A percentile compares a stretch with the other conserved stretches of the same genome.
phyloP scores from a whole-genome alignment of 352 stramenopile genomes.

The Pythium folliculosum region DNA sequence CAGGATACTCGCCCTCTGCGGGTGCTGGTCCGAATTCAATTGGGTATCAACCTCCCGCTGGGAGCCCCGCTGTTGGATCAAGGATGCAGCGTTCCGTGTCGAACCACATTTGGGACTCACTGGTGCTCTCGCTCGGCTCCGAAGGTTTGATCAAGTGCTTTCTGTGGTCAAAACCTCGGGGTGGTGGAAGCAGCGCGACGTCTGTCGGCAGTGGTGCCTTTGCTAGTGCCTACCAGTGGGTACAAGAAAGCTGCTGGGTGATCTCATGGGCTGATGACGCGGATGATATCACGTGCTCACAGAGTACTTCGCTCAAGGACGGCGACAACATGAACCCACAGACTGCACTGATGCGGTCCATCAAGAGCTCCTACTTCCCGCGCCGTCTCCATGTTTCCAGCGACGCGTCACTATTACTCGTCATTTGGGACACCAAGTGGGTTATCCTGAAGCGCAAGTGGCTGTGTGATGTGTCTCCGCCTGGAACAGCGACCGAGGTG shows the following conservation, averaged over 20 bases:
- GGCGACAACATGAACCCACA: constrained; percentile 85
- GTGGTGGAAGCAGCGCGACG: constrained; percentile 24
- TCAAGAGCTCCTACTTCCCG: constrained; percentile 80
- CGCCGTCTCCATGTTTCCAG: constrained; percentile 55
- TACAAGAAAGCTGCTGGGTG: constrained; percentile 81
- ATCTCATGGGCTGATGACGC: constrained; percentile 84
- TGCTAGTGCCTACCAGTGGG: constrained; percentile 51
- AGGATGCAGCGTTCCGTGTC: constrained; percentile 2
- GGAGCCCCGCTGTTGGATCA: background rate
- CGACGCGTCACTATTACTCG: constrained; percentile 64
- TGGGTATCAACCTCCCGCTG: background rate
- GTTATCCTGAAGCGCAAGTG: constrained; percentile 78
- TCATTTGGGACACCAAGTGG: constrained; percentile 80
- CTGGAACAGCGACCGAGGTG: constrained; percentile 7
- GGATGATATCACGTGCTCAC: constrained; percentile 82
- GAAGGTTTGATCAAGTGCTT: constrained; percentile 84
- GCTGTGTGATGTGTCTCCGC: constrained; percentile 53
- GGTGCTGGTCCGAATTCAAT: background rate
- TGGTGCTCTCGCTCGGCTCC: constrained; percentile 73
- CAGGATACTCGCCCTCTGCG: constrained; percentile 1
- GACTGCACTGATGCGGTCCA: constrained; percentile 77
- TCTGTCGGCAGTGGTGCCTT: constrained; percentile 8
- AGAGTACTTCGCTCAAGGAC: constrained; percentile 78
- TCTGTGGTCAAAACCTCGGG: constrained; percentile 72
- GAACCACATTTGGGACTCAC: constrained; percentile 55